Conservation (phyloP, 331 rosid species). For the Prunus yedoensis region DNA sequence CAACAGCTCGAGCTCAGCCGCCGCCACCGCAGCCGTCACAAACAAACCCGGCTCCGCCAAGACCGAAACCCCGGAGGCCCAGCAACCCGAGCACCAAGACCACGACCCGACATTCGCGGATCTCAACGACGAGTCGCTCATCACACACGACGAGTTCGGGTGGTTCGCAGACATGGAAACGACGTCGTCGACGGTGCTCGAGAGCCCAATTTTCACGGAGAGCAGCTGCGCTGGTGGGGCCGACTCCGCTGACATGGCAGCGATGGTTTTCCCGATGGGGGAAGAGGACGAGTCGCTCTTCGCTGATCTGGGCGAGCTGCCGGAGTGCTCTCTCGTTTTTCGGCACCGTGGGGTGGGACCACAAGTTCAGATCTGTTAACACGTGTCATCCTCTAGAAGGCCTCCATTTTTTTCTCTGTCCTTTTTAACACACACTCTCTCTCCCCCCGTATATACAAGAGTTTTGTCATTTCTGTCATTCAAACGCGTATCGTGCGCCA, state of each 20-base stretch:
- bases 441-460: slow-evolving; percentile 21
- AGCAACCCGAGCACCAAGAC: slow-evolving; percentile 24
- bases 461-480: slow-evolving; percentile 5
- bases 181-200: slow-evolving; percentile 51
- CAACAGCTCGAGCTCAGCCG: slow-evolving; percentile 8
- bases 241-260: slow-evolving; percentile 37
- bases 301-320: slow-evolving; percentile 91
- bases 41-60: slow-evolving; percentile 8
- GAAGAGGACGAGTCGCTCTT: slow-evolving; percentile 84
- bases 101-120: slow-evolving; percentile 42
- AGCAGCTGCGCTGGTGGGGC: slow-evolving; percentile 5
- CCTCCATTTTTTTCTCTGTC: not conserved
- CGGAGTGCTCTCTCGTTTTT: slow-evolving; percentile 82
- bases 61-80: slow-evolving; percentile 4
- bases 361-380: slow-evolving; percentile 39
- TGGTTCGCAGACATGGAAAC: slow-evolving; percentile 74
- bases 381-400: not conserved
- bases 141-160: slow-evolving; percentile 44
- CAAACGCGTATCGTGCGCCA: slow-evolving; percentile 21
- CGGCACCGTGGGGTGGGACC: slow-evolving; percentile 67
- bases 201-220: slow-evolving; percentile 58
- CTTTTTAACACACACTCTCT: not conserved
- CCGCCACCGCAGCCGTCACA: not conserved
- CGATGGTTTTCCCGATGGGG: slow-evolving; percentile 64
- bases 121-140: slow-evolving; percentile 35